Evolutionary conservation across 192 early-diverging fungal genomes (phyloP), one percentile per base, ranked within the genome.

Genomic region (Coemansia sp.): DNA sequence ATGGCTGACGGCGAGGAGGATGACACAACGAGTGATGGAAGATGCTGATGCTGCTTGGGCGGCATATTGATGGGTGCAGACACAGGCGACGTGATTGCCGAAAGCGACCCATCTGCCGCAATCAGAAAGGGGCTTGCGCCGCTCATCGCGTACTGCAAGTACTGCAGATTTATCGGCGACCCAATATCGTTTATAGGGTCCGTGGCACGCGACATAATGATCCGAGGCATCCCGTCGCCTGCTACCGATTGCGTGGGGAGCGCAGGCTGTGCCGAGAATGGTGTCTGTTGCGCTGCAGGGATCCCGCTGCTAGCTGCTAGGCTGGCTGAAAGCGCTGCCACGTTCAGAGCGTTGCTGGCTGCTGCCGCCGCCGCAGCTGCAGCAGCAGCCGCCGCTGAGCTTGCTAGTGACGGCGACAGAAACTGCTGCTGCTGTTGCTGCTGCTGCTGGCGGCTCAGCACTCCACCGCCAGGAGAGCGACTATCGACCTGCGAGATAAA

Each of bases 401-500:
- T 52, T 20, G 49, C 22, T 25, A 25, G 19, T 1, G 49, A 22
- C 8, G 65, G 59, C 41, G 61, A 57, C 22, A 71, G 54, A 41
- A 72, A 67, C 57, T 77, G 75, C 15, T 57, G 55, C 5, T 36
- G 49, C 22, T 48, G 45, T 17, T 48, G 45, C n/a, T 48, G 45
- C 22, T 48, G 45, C 45, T 48, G 45, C n/a, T 48, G 45, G 5
- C 38, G 7, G 38, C 38, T 40, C 38, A 40, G 38, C 38, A 40
- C 38, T 11, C 57, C 9, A 54, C 22, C 66, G 42, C 53, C 65
- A 14, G 69, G 53, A 20, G 45, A 45, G 34, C 63, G 69, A 15
- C 66, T 73, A 41, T 80, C 77, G 17, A 65, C 69, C 62, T 81
- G 78, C 59, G 78, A 57, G 19, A 81, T 81, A 62, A 75, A 81